These are phyloP conservation scores for Collybia sp. DNA, from an alignment of 768 basidiomycete genomes.

Conservation along the genomic window DNA sequence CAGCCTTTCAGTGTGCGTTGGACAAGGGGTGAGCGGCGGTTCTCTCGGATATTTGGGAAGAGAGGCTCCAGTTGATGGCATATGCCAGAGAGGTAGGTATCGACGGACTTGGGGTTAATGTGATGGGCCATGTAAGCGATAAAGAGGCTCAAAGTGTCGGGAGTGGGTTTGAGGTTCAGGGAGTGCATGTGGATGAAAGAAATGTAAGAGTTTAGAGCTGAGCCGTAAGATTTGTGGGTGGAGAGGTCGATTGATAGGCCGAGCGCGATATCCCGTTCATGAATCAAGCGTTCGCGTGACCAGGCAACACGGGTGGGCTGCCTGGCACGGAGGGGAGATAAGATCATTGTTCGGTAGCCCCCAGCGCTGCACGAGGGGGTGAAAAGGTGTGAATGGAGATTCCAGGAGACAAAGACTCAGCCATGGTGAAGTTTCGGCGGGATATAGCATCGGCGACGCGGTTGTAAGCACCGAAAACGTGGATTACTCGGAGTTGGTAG, in stretches of 20 bases:
- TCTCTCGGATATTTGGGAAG: too few relatives aligned
- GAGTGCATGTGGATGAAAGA: too few relatives aligned
- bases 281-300: conserved; percentile 23
- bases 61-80: too few relatives aligned
- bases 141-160: too few relatives aligned
- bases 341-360: conserved; percentile 11
- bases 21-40: too few relatives aligned
- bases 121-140: too few relatives aligned
- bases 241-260: conserved; percentile 16
- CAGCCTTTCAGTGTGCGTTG: not conserved
- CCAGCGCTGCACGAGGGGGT: conserved; percentile 18
- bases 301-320: conserved; percentile 26
- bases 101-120: too few relatives aligned
- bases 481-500: conserved; percentile 10
- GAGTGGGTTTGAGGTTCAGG: too few relatives aligned
- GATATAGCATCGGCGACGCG: conserved; percentile 13
- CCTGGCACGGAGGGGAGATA: conserved; percentile 8
- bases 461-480: conserved; percentile 10
- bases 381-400: conserved; percentile 6
- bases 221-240: conserved; percentile 19
- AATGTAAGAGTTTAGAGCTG: conserved; percentile 22
- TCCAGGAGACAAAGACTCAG: not conserved
- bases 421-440: too few relatives aligned
- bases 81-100: too few relatives aligned
- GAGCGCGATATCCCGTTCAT: conserved; percentile 18